Conservation (phyloP, 768 basidiomycete species). For the Leccinum aurantiacum region DNA sequence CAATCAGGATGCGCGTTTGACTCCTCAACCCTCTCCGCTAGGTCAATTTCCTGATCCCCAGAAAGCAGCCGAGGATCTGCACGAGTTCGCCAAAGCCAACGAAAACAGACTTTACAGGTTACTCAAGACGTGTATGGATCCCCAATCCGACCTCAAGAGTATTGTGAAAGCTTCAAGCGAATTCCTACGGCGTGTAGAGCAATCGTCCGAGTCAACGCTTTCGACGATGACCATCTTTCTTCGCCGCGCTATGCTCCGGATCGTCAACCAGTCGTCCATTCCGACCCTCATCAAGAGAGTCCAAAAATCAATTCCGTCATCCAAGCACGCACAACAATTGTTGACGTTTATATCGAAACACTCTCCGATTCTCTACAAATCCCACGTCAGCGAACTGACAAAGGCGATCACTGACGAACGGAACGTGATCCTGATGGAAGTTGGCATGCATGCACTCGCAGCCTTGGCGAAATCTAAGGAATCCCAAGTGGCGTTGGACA, state of each 20-base stretch:
- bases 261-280: conserved; percentile 84
- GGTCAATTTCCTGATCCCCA: conserved; percentile 63
- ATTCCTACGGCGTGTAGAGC: conserved; percentile 73
- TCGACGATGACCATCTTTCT: conserved; percentile 72
- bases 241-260: conserved; percentile 65
- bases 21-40: conserved; percentile 25
- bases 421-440: conserved; percentile 54
- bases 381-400: conserved; percentile 72
- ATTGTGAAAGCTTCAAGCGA: conserved; percentile 83
- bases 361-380: conserved; percentile 67
- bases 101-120: conserved; percentile 85
- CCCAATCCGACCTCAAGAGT: conserved; percentile 78
- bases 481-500: conserved; percentile 58
- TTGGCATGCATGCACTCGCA: conserved; percentile 75
- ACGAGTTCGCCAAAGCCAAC: conserved; percentile 82
- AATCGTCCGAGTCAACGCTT: conserved; percentile 56
- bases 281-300: conserved; percentile 75
- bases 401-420: conserved; percentile 71
- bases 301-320: conserved; percentile 45
- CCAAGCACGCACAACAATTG: conserved; percentile 49
- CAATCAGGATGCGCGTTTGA: background rate
- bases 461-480: conserved; percentile 61
- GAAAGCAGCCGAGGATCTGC: conserved; percentile 76
- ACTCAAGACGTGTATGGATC: conserved; percentile 77
- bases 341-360: conserved; percentile 70